Conservation (phyloP, 169 alveolate genomes). For the Cardiosporidium cionae region DNA sequence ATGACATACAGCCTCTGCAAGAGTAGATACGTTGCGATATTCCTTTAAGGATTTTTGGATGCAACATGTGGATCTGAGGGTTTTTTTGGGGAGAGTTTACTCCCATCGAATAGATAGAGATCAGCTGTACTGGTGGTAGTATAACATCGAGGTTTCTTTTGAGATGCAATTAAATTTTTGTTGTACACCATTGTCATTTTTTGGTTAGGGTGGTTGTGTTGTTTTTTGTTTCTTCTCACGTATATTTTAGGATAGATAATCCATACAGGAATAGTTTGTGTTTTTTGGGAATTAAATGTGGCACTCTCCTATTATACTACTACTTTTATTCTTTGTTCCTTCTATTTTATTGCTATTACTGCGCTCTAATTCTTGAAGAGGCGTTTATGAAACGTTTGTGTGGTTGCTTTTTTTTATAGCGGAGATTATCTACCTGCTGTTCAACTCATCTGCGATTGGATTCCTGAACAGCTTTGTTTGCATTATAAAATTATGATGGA, state of each 20-base stretch:
- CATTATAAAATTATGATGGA: neutral
- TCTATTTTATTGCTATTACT: too few relatives aligned
- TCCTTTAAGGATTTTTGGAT: neutral
- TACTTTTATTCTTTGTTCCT: too few relatives aligned
- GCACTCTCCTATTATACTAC: neutral
- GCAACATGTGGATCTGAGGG: neutral
- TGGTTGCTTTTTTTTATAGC: conserved; percentile 28
- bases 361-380: too few relatives aligned
- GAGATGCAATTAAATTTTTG: too few relatives aligned
- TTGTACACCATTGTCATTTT: too few relatives aligned
- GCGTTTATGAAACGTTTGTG: neutral
- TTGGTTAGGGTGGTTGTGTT: too few relatives aligned
- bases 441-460: conserved; percentile 83
- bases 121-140: neutral
- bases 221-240: neutral
- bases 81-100: neutral
- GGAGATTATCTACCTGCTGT: conserved; percentile 82
- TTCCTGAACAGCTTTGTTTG: conserved; percentile 67
- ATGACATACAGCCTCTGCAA: too few relatives aligned
- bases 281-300: neutral
- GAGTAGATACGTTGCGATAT: neutral
- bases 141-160: neutral
- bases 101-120: neutral
- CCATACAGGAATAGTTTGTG: neutral
- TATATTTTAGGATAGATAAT: neutral